Evolutionary conservation across 2,329 filamentous ascomycete genomes (phyloP), one percentile per base, ranked within the genome.

Genomic region (Penicillium sp.): DNA sequence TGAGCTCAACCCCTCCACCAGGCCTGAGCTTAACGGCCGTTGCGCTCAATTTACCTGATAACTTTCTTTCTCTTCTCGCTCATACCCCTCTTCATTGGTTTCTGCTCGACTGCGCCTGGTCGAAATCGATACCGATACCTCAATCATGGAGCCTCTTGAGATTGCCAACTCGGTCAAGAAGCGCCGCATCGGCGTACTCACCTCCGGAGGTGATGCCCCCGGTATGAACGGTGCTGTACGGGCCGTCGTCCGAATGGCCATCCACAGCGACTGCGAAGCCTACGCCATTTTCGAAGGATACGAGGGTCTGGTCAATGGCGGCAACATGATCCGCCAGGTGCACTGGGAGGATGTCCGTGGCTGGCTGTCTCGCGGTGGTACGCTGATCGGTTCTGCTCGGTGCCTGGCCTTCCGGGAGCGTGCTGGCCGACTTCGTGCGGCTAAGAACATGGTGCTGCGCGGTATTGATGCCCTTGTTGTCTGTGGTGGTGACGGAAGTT

Each of bases 381-480:
- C 94, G 13, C 83, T 97, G 56, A 97, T 99, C 68, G 94, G 94
- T 56, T 97, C 94, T 33, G 94, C 94, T 50, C 84, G 94, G 57
- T 96, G 92, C 78, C 90, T 88, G 85, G 86, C 85, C 50, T 99
- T 99, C 77, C 93, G 89, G 75, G 88, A 97, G 74, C 88, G 94
- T 40, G 78, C 87, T 24, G 94, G 94, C 15, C 88, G 94, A 59
- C 75, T 96, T 54, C 83, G 80, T 47, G 94, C 91, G 1, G 94
- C 94, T 52, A 96, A 93, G 80, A 97, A 99, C 78, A 87, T 99
- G 86, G 84, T 99, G 34, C 74, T 91, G 54, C 86, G 90, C 62
- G 94, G 94, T 68, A 97, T 99, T 61, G 91, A 99, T 70, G 94
- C 94, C 47, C 81, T 99, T 64, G 88, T 99, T 65, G 95, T 99